Conservation (phyloP, 75 land plant genomes). For the Sequoia sempervirens region DNA sequence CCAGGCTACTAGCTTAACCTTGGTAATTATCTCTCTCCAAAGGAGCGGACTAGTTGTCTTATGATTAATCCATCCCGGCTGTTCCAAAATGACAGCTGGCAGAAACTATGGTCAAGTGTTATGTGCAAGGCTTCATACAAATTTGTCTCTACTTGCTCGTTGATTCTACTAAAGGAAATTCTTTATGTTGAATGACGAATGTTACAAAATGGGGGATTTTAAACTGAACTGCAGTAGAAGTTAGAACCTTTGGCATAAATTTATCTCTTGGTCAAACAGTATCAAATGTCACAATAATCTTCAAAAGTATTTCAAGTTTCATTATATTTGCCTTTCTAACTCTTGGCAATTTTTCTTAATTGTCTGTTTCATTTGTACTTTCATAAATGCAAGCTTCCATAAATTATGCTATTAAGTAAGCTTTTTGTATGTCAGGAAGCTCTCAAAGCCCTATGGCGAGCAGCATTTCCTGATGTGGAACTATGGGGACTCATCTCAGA, state of each 20-base stretch:
- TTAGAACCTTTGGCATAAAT: neutral
- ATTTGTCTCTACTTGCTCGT: neutral
- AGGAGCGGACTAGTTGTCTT: neutral
- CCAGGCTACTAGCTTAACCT: neutral
- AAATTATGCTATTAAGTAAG: neutral
- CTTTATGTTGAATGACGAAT: neutral
- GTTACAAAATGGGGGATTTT: neutral
- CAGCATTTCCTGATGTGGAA: slow-evolving; percentile 43
- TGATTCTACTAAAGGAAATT: neutral
- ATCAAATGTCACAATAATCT: neutral
- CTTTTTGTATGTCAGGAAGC: slow-evolving; percentile 38
- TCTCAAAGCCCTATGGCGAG: slow-evolving; percentile 51
- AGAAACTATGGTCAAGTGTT: neutral
- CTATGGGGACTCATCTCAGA: slow-evolving; percentile 47
- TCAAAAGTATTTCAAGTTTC: neutral
- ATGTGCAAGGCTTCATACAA: neutral
- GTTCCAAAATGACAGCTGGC: neutral
- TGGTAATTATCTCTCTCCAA: neutral
- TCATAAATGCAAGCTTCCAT: neutral
- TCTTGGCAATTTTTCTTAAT: neutral
- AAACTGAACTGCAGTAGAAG: neutral
- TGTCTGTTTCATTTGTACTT: neutral
- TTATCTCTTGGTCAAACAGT: neutral
- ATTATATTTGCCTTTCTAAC: neutral
- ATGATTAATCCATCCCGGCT: neutral